phyloP scores from a whole-genome alignment of 345 rosid genomes.

The Acer saccharum region DNA sequence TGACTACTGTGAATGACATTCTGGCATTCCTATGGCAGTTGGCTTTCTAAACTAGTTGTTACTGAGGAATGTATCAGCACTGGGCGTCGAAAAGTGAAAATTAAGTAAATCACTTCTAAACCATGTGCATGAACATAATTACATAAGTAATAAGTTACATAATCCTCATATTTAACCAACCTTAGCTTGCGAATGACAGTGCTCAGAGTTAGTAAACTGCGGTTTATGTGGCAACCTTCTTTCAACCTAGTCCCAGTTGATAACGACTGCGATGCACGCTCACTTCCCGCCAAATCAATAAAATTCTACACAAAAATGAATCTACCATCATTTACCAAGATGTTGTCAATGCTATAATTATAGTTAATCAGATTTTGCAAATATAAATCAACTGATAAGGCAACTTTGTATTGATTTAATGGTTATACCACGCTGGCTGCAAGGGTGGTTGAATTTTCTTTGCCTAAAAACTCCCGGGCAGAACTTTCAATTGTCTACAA shows the following conservation, averaged over 20 bases:
- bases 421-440: constrained; percentile 85
- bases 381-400: not conserved
- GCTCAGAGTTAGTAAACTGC: constrained; percentile 91
- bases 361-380: not conserved
- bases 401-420: constrained; percentile 8
- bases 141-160: not conserved
- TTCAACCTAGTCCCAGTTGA: constrained; percentile 91
- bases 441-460: constrained; percentile 86
- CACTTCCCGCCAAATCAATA: constrained; percentile 96
- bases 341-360: not conserved
- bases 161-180: constrained; percentile 34
- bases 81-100: not conserved
- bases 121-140: not conserved
- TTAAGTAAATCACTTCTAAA: not conserved
- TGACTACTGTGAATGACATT: not conserved
- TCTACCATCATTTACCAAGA: constrained; percentile 6
- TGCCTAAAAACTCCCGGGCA: constrained; percentile 92
- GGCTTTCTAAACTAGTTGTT: not conserved
- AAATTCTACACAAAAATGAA: constrained; percentile 66
- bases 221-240: constrained; percentile 97
- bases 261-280: constrained; percentile 90
- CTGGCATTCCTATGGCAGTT: not conserved
- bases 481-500: constrained; percentile 90
- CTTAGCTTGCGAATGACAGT: constrained; percentile 97
- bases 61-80: not conserved